A percentile compares a stretch with the other conserved stretches of the same genome.
Evolutionary conservation across 2,329 filamentous ascomycete genomes (phyloP).

Genomic region (Sarocladiaceae sp.): DNA sequence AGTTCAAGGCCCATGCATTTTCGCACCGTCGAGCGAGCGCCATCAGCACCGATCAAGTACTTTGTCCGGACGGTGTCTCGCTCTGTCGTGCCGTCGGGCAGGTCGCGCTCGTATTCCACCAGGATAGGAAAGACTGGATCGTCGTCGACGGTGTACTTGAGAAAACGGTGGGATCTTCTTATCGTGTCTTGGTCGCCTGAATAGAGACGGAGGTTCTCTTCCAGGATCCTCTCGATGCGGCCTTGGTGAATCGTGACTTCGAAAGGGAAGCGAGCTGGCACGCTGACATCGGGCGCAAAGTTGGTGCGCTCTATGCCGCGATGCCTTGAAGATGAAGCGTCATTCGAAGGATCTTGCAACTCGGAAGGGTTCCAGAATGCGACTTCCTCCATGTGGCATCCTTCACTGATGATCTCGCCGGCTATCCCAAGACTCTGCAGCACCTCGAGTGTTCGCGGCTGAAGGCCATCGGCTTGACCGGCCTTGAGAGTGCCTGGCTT

Average conservation of each 20-base stretch:
- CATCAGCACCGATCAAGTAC: constrained; percentile 18
- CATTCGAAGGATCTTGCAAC: not conserved
- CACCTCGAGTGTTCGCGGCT: constrained; percentile 6
- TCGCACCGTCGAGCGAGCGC: constrained; percentile 20
- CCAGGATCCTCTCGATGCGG: constrained; percentile 12
- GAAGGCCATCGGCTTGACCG: constrained; percentile 5
- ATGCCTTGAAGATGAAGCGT: not conserved
- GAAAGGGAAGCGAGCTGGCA: constrained; percentile 3
- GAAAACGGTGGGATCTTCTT: constrained; percentile 4
- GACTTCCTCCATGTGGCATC: constrained; percentile 5
- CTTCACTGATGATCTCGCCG: constrained; percentile 1
- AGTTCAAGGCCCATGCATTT: constrained; percentile 18
- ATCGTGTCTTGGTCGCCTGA: not conserved
- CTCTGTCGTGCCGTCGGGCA: constrained; percentile 13
- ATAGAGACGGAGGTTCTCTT: constrained; percentile 10
- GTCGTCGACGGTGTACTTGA: constrained; percentile 9
- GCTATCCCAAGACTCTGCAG: constrained; percentile 6
- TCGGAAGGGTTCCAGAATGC: constrained; percentile 3
- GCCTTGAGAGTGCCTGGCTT: constrained; percentile 3
- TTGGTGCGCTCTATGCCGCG: constrained; percentile 2
- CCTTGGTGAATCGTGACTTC: constrained; percentile 13
- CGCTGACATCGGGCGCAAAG: constrained; percentile 4
- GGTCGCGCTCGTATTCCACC: constrained; percentile 4
- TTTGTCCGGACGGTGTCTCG: constrained; percentile 11
- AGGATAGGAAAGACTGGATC: constrained; percentile 3